phyloP scores from a whole-genome alignment of 768 basidiomycete genomes.

The Serendipita vermifera region DNA sequence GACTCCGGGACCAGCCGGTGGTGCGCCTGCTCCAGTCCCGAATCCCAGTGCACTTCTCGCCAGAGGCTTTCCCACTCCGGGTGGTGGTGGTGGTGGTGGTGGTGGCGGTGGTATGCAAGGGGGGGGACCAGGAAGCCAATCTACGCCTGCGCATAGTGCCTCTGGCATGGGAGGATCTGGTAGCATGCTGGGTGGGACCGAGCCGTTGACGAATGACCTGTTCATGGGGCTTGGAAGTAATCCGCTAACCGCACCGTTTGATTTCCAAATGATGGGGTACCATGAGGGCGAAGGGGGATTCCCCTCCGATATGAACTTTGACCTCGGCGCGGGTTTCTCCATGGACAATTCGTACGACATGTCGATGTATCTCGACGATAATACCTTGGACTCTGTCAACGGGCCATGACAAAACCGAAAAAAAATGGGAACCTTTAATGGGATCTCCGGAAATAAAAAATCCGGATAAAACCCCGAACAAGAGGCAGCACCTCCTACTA shows the following conservation, averaged over 20 bases:
- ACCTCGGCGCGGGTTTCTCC: neutral
- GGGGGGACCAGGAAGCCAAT: neutral
- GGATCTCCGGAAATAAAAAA: too few relatives aligned
- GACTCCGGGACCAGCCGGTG: too few relatives aligned
- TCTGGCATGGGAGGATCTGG: neutral
- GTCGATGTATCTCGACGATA: too few relatives aligned
- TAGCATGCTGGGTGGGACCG: neutral
- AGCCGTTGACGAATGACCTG: neutral
- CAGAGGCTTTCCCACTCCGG: neutral
- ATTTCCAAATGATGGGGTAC: neutral
- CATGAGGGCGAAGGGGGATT: neutral
- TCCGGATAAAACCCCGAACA: too few relatives aligned
- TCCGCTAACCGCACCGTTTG: conserved; percentile 1
- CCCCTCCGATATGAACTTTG: neutral
- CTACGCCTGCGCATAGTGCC: neutral
- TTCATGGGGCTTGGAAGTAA: neutral
- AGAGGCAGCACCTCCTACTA: too few relatives aligned
- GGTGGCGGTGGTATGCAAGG: neutral
- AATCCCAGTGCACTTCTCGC: neutral
- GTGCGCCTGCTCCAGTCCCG: neutral
- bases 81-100: neutral
- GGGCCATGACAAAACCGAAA: too few relatives aligned
- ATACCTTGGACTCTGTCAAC: too few relatives aligned
- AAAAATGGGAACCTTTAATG: too few relatives aligned
- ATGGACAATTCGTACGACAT: neutral